Conservation (phyloP, 352 stramenopile genomes). For the Thalassiosira exigua region DNA sequence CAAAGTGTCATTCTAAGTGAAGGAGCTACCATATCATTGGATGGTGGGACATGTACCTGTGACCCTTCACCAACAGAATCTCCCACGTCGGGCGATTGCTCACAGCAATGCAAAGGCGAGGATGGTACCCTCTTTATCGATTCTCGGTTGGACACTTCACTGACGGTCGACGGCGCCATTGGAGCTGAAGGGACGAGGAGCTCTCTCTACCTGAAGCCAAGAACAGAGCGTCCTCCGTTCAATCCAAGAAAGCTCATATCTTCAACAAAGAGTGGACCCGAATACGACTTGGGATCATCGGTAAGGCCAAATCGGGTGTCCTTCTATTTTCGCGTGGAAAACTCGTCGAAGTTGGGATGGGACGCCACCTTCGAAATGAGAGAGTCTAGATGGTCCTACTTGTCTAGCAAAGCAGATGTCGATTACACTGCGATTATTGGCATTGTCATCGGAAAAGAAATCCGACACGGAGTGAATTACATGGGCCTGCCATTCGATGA, state of each 20-base stretch:
- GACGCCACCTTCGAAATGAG: constrained; percentile 63
- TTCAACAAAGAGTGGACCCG: constrained; percentile 45
- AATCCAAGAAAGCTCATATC: constrained; percentile 34
- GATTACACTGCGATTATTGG: constrained; percentile 59
- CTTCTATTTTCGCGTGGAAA: constrained; percentile 45
- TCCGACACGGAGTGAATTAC: constrained; percentile 83
- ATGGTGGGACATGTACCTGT: constrained; percentile 47
- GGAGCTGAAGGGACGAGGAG: constrained; percentile 49
- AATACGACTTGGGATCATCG: constrained; percentile 47
- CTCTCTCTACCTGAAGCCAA: constrained; percentile 48
- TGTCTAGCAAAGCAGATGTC: constrained; percentile 37
- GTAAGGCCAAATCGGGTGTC: constrained; percentile 33
- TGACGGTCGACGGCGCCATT: constrained; percentile 34
- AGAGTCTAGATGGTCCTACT: constrained; percentile 61
- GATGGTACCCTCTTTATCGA: constrained; percentile 41
- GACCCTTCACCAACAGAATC: constrained; percentile 1
- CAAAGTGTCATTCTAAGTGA: constrained; percentile 39
- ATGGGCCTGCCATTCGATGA: constrained; percentile 56
- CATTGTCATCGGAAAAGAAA: constrained; percentile 53
- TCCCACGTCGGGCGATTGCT: too few species aligned
- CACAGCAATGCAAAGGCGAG: constrained; percentile 48
- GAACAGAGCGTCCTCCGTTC: constrained; percentile 21
- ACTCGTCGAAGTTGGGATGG: constrained; percentile 44
- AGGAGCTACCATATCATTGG: constrained; percentile 25
- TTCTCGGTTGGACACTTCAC: constrained; percentile 29